Base-by-base conservation (phyloP, 305 asterid genomes). In the Ilex paraguariensis region DNA sequence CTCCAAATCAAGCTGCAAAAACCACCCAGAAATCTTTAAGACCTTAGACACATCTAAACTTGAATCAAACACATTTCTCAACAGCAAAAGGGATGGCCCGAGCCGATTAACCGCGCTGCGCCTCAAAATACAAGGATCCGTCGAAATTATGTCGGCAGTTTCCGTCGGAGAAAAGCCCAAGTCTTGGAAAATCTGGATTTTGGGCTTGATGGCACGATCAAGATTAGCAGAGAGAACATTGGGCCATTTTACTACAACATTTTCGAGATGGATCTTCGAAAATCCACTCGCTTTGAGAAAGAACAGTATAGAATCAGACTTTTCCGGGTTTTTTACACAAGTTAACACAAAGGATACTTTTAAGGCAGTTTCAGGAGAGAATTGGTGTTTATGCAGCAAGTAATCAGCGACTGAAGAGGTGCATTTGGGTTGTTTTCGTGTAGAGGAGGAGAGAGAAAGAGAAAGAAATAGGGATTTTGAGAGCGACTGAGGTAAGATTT, bases 361-460 rank as follows among this genome's bases (percentile, higher is more conserved):
- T n/a, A n/a, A n/a, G n/a, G n/a, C n/a, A n/a, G n/a, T n/a, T n/a
- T n/a, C n/a, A n/a, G n/a, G n/a, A n/a, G n/a, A n/a, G n/a, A n/a
- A n/a, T n/a, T n/a, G n/a, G n/a, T n/a, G n/a, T n/a, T n/a, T n/a
- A n/a, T n/a, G n/a, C n/a, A n/a, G n/a, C n/a, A n/a, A n/a, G n/a
- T n/a, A n/a, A n/a, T n/a, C n/a, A n/a, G n/a, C n/a, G n/a, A n/a
- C n/a, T n/a, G n/a, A n/a, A n/a, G n/a, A n/a, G n/a, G n/a, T n/a
- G n/a, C n/a, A n/a, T n/a, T n/a, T n/a, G n/a, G n/a, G n/a, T n/a
- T n/a, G n/a, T n/a, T n/a, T n/a, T n/a, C n/a, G n/a, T n/a, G n/a
- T n/a, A n/a, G 66, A 62, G 57, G 76, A 51, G 17, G 78, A 76
- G 65, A 50, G n/a, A n/a, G n/a, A n/a, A n/a, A n/a, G n/a, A 73